Percentiles rank a stretch among this genome's conserved stretches.
Evolutionary conservation across 176 grass and related monocot genomes (phyloP).

Genomic region (Areca catechu): DNA sequence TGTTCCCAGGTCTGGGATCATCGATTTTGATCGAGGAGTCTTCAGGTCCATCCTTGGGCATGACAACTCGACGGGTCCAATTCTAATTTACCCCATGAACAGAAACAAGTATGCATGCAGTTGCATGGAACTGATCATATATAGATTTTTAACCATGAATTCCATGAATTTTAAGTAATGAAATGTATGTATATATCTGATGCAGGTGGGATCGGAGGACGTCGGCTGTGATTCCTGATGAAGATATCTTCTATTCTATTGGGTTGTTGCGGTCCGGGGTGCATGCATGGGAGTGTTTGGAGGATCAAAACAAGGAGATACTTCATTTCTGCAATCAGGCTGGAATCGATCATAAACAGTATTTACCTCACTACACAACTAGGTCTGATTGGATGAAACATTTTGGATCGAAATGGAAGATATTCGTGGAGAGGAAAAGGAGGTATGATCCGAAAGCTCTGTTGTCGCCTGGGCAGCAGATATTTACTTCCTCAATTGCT

Average conservation of each 20-base stretch:
- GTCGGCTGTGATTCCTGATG: slow-evolving; percentile 19
- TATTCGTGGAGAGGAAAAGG: slow-evolving; percentile 22
- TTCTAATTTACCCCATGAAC: slow-evolving; percentile 52
- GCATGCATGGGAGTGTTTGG: slow-evolving; percentile 1
- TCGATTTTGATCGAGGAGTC: slow-evolving; percentile 24
- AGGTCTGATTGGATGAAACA: slow-evolving; percentile 13
- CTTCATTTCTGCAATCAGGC: slow-evolving; percentile 5
- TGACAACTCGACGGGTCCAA: slow-evolving; percentile 21
- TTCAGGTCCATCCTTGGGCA: slow-evolving; percentile 30
- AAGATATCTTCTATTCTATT: slow-evolving; percentile 18
- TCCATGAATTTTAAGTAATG: background rate
- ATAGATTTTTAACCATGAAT: too few species aligned
- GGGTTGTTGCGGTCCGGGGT: slow-evolving; percentile 5
- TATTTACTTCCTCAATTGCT: slow-evolving; percentile 3
- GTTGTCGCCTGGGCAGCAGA: slow-evolving; percentile 14
- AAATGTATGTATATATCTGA: too few species aligned
- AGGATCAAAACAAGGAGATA: slow-evolving; percentile 22
- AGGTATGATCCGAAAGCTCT: slow-evolving; percentile 18
- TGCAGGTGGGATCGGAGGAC: slow-evolving; percentile 22
- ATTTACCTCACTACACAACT: slow-evolving; percentile 15
- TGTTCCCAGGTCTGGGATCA: slow-evolving; percentile 32
- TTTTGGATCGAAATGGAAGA: slow-evolving; percentile 14
- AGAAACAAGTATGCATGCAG: slow-evolving; percentile 8
- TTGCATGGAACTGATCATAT: background rate
- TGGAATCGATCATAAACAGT: slow-evolving; percentile 13